Evolutionary conservation across 495 filamentous ascomycete species (phyloP).

Genomic region (Penicillium bovifimosum): DNA sequence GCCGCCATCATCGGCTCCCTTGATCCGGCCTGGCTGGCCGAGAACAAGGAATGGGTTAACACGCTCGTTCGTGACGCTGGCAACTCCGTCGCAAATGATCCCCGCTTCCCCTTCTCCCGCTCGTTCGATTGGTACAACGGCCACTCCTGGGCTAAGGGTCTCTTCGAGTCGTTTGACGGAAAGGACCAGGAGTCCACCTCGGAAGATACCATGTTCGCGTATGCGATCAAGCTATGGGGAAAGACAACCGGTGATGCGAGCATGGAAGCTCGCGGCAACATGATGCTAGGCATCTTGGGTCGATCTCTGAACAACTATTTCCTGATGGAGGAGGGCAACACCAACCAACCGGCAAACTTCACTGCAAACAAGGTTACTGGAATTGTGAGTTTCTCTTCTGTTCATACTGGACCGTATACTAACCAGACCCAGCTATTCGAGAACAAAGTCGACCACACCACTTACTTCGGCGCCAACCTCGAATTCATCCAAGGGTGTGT

Average conservation of each 20-base stretch:
- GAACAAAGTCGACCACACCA: slow-evolving; percentile 93
- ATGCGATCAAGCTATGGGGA: slow-evolving; percentile 95
- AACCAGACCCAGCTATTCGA: slow-evolving; percentile 64
- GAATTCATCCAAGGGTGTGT: slow-evolving; percentile 77
- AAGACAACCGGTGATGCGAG: slow-evolving; percentile 63
- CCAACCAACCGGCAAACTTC: slow-evolving; percentile 70
- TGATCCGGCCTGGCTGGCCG: slow-evolving; percentile 67
- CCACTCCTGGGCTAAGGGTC: slow-evolving; percentile 92
- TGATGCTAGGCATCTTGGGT: slow-evolving; percentile 73
- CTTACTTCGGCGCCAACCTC: slow-evolving; percentile 77
- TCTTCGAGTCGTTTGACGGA: slow-evolving; percentile 86
- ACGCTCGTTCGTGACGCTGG: slow-evolving; percentile 70
- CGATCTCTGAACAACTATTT: slow-evolving; percentile 75
- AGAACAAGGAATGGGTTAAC: slow-evolving; percentile 76
- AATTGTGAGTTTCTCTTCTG: slow-evolving; percentile 49
- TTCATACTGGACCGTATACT: slow-evolving; percentile 3
- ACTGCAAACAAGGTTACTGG: slow-evolving; percentile 82
- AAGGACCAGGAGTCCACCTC: slow-evolving; percentile 91
- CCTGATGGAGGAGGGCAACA: slow-evolving; percentile 63
- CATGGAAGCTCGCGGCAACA: slow-evolving; percentile 80
- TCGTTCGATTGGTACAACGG: slow-evolving; percentile 92
- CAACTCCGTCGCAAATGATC: slow-evolving; percentile 67
- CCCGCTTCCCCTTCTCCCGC: slow-evolving; percentile 79
- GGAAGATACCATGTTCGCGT: slow-evolving; percentile 85
- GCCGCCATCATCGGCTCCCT: slow-evolving; percentile 80